These are phyloP conservation scores for Alternaria ethzedia DNA, from an alignment of 2,329 filamentous ascomycete species.

Conservation along the genomic window DNA sequence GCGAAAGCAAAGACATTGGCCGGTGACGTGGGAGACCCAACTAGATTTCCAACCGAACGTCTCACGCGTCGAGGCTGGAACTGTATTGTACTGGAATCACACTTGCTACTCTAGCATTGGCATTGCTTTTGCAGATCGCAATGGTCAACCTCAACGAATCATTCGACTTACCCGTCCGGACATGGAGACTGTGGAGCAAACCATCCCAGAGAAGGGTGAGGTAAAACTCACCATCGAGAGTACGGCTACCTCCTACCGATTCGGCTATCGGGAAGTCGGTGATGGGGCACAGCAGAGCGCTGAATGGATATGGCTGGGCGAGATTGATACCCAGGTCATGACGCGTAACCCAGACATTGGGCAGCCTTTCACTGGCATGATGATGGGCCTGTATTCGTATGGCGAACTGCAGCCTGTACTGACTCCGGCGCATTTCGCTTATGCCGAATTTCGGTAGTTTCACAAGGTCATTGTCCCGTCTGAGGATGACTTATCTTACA, in stretches of 20 bases:
- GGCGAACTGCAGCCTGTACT: slow-evolving; percentile 51
- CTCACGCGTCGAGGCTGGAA: slow-evolving; percentile 58
- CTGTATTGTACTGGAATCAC: slow-evolving; percentile 62
- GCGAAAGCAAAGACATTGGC: slow-evolving; percentile 59
- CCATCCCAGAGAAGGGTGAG: slow-evolving; percentile 19
- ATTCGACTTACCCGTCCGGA: slow-evolving; percentile 10
- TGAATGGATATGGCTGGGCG: slow-evolving; percentile 18
- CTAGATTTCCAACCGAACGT: slow-evolving; percentile 56
- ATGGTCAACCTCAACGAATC: background rate
- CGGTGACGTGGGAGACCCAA: slow-evolving; percentile 52
- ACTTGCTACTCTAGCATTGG: slow-evolving; percentile 55
- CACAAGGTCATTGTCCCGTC: background rate
- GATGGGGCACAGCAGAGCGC: background rate
- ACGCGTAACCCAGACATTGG: slow-evolving; percentile 49
- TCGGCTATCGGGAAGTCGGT: slow-evolving; percentile 28
- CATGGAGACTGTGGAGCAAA: slow-evolving; percentile 17
- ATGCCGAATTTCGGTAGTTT: slow-evolving; percentile 16
- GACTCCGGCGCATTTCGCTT: slow-evolving; percentile 51
- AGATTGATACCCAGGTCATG: slow-evolving; percentile 41
- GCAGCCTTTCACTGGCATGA: slow-evolving; percentile 53
- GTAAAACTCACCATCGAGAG: slow-evolving; percentile 23
- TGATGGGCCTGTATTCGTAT: slow-evolving; percentile 56
- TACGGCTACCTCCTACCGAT: slow-evolving; percentile 19
- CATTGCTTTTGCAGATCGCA: slow-evolving; percentile 23
- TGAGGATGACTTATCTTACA: background rate